phyloP scores from a whole-genome alignment of 495 filamentous ascomycete species.

The Glarea lozoyensis region DNA sequence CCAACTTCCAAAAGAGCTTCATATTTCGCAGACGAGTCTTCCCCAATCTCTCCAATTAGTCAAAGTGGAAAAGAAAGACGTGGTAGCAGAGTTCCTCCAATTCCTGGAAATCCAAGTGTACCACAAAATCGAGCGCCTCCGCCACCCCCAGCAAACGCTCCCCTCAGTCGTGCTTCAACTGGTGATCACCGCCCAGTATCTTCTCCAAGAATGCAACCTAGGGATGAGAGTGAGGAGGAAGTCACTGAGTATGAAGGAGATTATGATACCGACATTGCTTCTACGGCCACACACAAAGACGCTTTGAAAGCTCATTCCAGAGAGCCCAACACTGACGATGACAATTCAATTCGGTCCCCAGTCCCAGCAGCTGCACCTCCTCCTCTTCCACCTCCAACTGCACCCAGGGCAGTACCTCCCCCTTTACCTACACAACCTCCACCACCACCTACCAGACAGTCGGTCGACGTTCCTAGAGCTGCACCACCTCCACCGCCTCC shows the following conservation, averaged over 20 bases:
- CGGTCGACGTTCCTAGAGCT: constrained; percentile 61
- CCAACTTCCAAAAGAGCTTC: constrained; percentile 40
- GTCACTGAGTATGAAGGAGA: constrained; percentile 95
- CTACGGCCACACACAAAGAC: constrained; percentile 82
- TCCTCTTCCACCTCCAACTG: constrained; percentile 43
- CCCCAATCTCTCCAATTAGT: constrained; percentile 41
- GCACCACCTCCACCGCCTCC: constrained; percentile 55
- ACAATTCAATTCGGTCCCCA: constrained; percentile 37
- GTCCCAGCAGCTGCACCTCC: constrained; percentile 39
- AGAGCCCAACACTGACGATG: constrained; percentile 61
- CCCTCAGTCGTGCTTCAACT: constrained; percentile 52
- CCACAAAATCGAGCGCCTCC: constrained; percentile 62
- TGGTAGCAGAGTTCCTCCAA: constrained; percentile 40
- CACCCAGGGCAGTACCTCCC: constrained; percentile 44
- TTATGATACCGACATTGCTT: constrained; percentile 95
- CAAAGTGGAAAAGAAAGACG: constrained; percentile 35
- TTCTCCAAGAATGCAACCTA: constrained; percentile 28
- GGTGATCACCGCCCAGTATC: constrained; percentile 38
- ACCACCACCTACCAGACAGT: constrained; percentile 32
- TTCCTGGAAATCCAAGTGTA: constrained; percentile 40
- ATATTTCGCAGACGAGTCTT: constrained; percentile 30
- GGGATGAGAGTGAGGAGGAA: constrained; percentile 65
- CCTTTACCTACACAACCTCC: constrained; percentile 22
- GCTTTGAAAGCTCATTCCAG: constrained; percentile 75
- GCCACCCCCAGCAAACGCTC: constrained; percentile 59